These are phyloP conservation scores for Globisporangium echinulatum DNA, from an alignment of 352 stramenopile genomes.

Conservation along the genomic window DNA sequence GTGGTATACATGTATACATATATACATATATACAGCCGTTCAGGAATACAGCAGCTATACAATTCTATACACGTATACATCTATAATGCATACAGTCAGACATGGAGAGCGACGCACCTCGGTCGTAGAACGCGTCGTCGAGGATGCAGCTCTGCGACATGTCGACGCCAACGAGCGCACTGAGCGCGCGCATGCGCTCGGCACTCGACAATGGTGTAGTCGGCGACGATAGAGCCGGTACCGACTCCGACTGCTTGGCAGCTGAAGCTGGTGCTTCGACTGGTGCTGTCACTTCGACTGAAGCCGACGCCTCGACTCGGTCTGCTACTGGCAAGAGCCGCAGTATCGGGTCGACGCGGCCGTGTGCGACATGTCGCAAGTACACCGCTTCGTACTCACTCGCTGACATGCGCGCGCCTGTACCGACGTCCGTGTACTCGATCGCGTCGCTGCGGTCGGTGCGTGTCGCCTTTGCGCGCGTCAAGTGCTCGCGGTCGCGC, in stretches of 20 bases:
- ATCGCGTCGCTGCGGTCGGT: slow-evolving; percentile 28
- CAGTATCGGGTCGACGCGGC: slow-evolving; percentile 30
- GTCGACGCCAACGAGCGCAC: slow-evolving; percentile 26
- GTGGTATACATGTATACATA: background rate
- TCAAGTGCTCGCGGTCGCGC: slow-evolving; percentile 28
- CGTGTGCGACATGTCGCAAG: slow-evolving; percentile 26
- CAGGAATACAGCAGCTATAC: background rate
- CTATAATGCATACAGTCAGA: background rate
- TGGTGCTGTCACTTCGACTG: no score
- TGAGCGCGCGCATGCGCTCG: slow-evolving; percentile 2
- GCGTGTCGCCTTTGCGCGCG: slow-evolving; percentile 20
- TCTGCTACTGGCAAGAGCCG: slow-evolving; percentile 9
- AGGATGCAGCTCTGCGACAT: slow-evolving; percentile 35
- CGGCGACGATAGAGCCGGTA: background rate
- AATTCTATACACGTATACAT: background rate
- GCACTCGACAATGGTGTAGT: background rate
- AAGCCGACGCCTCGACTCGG: no score
- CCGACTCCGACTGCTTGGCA: background rate
- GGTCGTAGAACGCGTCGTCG: slow-evolving; percentile 26
- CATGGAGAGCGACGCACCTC: background rate
- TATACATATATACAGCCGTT: background rate
- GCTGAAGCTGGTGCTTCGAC: no score
- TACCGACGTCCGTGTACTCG: slow-evolving; percentile 46
- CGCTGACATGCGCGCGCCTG: slow-evolving; percentile 22
- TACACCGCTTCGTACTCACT: slow-evolving; percentile 45